Conservation (phyloP, 768 basidiomycete species). For the Naganishia vishniacii region DNA sequence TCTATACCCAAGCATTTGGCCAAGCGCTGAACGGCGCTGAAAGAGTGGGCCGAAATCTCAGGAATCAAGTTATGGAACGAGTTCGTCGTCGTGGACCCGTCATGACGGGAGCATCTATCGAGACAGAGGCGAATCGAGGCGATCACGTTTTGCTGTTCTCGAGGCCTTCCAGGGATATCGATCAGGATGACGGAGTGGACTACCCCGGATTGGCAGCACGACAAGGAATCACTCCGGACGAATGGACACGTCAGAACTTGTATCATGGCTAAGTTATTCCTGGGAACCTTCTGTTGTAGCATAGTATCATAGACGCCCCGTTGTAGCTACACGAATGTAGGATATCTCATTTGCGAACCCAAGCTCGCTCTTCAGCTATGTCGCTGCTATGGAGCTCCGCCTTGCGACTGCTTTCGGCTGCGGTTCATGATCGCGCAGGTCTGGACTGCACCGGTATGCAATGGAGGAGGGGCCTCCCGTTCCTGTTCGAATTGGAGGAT, state of each 20-base stretch:
- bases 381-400: too few relatives aligned
- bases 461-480: too few relatives aligned
- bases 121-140: constrained; percentile 7
- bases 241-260: constrained; percentile 24
- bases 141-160: constrained; percentile 15
- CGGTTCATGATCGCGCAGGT: too few relatives aligned
- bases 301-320: not conserved
- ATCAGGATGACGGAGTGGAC: constrained; percentile 25
- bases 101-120: not conserved
- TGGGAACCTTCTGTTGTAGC: not conserved
- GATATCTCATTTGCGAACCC: not conserved
- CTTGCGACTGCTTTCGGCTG: too few relatives aligned
- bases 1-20: constrained; percentile 12
- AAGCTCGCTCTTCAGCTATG: too few relatives aligned
- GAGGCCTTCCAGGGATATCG: constrained; percentile 13
- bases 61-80: constrained; percentile 9
- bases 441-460: too few relatives aligned
- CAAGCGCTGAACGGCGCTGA: constrained; percentile 15
- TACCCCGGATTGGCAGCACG: constrained; percentile 18
- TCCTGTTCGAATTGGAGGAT: too few relatives aligned
- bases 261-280: constrained; percentile 21
- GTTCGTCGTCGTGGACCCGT: constrained; percentile 10
- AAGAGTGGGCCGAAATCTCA: not conserved
- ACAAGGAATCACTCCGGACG: constrained; percentile 21
- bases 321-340: constrained; percentile 8